Base-by-base conservation (phyloP, 345 rosid species). In the Aquilaria yunnanensis region DNA sequence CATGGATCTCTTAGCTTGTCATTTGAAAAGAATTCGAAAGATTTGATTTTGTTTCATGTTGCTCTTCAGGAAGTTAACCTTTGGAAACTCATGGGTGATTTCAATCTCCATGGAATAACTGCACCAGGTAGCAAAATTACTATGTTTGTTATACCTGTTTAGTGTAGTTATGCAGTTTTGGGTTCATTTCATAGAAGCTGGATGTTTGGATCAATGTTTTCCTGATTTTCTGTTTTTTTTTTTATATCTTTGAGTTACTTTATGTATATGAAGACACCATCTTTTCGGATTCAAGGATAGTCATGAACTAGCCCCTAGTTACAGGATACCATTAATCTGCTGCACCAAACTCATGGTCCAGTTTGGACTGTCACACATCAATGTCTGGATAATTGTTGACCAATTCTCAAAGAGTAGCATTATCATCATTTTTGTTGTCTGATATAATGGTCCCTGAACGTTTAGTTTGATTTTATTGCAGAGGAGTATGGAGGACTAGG, bases 401-500 rank as follows among this genome's bases (percentile, higher is more conserved):
- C 43, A 37, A 9, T 37, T 37, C 43, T 37, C 8, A 9, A 37
- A 37, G 43, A 37, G 43, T 3, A 37, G 7, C 5, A 37, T 37
- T 9, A 37, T 37, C 5, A 37, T 37, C 8, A 23, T 23, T 23
- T 23, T 23, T 23, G 1, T 23, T 23, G 8, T 37, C 43, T 37
- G 43, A 37, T 37, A 9, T 37, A 37, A 37, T 37, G 43, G 5
- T 33, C 32, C 49, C 16, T 12, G 47, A 9, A n/a, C 9, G 14
- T 6, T 9, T 32, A 29, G 43, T 12, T 16, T 61, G 33, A 31
- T 67, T 63, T 16, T 68, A 48, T 57, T 75, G 56, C 53, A 93
- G 98, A 87, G 94, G 97, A 84, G 70, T 84, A 84, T 74, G 98
- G 98, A 73, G 97, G 98, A 56, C 82, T 93, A 72, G 96, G 97